Conservation (phyloP, 306 rosid genomes). For the Comarum palustre region DNA sequence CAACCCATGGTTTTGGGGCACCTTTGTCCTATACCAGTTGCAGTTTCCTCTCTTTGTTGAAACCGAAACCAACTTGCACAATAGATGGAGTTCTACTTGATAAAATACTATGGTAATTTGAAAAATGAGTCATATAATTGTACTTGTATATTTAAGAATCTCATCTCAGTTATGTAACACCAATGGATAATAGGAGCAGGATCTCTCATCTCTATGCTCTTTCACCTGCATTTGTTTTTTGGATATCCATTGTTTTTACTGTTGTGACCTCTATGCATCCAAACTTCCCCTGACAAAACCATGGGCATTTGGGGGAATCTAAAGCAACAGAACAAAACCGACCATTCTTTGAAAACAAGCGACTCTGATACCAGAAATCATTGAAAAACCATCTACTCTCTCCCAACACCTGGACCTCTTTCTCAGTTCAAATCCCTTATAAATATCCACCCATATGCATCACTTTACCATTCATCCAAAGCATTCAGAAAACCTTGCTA, state of each 20-base stretch:
- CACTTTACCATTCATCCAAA: constrained; percentile 34
- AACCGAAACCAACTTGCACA: neutral
- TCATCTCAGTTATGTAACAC: neutral
- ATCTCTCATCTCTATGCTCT: neutral
- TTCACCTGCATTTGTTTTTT: neutral
- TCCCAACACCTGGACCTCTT: neutral
- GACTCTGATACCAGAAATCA: constrained; percentile 38
- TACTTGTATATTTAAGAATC: constrained; percentile 15
- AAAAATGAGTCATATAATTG: neutral
- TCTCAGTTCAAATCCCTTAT: constrained; percentile 21
- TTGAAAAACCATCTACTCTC: constrained; percentile 57
- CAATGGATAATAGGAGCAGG: constrained; percentile 8
- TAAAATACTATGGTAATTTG: neutral
- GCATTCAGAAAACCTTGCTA: constrained; percentile 1
- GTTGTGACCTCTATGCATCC: constrained; percentile 3
- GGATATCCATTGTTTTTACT: too few species aligned
- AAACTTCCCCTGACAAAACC: neutral
- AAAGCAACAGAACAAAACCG: constrained; percentile 1
- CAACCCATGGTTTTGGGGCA: constrained; percentile 54
- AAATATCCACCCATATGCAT: constrained; percentile 33
- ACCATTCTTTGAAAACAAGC: constrained; percentile 36
- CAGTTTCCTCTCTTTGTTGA: constrained; percentile 18
- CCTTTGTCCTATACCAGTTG: constrained; percentile 38
- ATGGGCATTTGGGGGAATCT: constrained; percentile 19
- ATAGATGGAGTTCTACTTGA: neutral